Base-by-base conservation (phyloP, 2,329 filamentous ascomycete genomes). In the Colletotrichum sidae region DNA sequence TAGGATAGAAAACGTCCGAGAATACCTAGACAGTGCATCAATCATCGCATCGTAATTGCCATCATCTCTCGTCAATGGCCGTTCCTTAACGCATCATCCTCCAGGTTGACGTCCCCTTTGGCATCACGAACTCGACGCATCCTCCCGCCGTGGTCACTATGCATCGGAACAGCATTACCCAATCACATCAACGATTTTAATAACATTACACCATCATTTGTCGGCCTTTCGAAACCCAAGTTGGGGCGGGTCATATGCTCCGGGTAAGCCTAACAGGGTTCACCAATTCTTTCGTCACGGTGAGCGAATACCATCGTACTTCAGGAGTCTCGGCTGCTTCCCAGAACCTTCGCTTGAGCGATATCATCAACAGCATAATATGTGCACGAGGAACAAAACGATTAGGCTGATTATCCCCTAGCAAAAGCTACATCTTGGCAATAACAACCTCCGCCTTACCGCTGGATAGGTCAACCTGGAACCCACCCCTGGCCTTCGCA, bases 381-480 rank as follows among this genome's bases (percentile, higher is more conserved):
- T 25, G 25, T 25, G 25, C 10, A 42, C 39, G 39, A 42, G 39
- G 12, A 46, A n/a, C 4, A 11, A 47, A 8, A 47, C 5, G 33
- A 50, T 17, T 7, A 11, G 12, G 10, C 8, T 11, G 25, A 25
- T 25, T 47, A 34, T 10, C n/a, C 45, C 17, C 12, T 17, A 11
- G 1, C 2, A 33, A 13, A 51, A 38, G 13, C 25, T n/a, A 47
- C 1, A 12, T 25, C 47, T 44, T 57, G 2, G 63, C 39, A 4
- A 66, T 50, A 6, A 17, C n/a, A 6, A 65, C 15, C 8, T 65
- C 51, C 17, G 37, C 15, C 17, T 52, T 41, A 15, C 58, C 62
- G 25, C 45, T 8, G 3, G 62, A 62, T 35, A 65, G 47, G 25
- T 62, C 62, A 11, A 53, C 46, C n/a, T 62, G 8, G 41, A 46